phyloP scores from a whole-genome alignment of 306 rosid species.

The Medicago arabica region DNA sequence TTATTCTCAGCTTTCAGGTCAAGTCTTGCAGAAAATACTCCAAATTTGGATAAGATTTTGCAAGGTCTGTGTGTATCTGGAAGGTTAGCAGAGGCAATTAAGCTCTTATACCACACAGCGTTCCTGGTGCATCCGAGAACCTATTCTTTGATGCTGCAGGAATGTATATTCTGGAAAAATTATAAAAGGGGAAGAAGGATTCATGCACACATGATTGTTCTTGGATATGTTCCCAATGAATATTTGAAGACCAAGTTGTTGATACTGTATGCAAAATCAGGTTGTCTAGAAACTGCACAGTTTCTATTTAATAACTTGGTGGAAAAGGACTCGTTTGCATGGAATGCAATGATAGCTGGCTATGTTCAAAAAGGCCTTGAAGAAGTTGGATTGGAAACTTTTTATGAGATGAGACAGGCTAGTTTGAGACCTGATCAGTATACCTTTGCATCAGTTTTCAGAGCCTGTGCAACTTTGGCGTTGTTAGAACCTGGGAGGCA shows the following conservation, averaged over 20 bases:
- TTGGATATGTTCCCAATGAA: constrained; percentile 62
- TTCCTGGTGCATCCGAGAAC: constrained; percentile 49
- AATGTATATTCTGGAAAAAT: constrained; percentile 71
- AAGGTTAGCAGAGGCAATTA: constrained; percentile 62
- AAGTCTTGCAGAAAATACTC: constrained; percentile 42
- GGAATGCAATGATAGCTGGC: constrained; percentile 76
- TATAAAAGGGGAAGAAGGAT: constrained; percentile 62
- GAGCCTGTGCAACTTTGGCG: constrained; percentile 77
- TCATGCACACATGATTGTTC: constrained; percentile 64
- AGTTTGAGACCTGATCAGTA: constrained; percentile 76
- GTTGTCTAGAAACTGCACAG: constrained; percentile 61
- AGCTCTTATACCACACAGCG: constrained; percentile 58
- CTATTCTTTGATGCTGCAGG: constrained; percentile 79
- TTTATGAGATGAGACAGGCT: constrained; percentile 65
- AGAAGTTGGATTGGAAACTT: constrained; percentile 62
- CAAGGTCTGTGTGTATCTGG: constrained; percentile 66
- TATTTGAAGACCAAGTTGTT: constrained; percentile 67
- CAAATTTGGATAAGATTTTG: constrained; percentile 55
- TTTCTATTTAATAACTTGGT: constrained; percentile 54
- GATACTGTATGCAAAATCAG: constrained; percentile 69
- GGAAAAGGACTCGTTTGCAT: constrained; percentile 59
- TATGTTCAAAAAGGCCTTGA: constrained; percentile 64
- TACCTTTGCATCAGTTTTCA: constrained; percentile 77
- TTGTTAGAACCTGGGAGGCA: constrained; percentile 72
- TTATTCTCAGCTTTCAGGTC: constrained; percentile 83